Evolutionary conservation across 176 grass and related monocot genomes (phyloP), one percentile per base, ranked within the genome.

Genomic region (Zea mays): DNA sequence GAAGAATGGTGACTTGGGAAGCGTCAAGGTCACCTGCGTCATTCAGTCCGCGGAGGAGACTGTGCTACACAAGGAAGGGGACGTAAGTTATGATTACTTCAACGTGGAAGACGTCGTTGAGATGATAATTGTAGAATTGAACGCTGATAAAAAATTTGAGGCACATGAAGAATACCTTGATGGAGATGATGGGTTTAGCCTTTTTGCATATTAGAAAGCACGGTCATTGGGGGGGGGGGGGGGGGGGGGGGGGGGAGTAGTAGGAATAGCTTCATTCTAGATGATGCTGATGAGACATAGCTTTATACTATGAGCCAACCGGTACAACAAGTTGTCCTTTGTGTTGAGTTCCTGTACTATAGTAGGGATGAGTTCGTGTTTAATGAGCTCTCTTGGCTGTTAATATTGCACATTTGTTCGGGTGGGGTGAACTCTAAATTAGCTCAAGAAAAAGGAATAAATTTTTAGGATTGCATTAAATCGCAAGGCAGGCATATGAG

Each of bases 171-270:
- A 89, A 52, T 81, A 43, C 78, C 48, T 72, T 65, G 72, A 80
- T 49, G 87, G 87, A 15, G 87, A 85, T 77, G 82, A 89, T 77
- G 87, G 87, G 14, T 89, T 85, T 81, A 85, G 82, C 71, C 87
- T 89, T 71, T 89, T 89, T 83, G 80, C 78, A 37, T 85, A 85
- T 67, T 89, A 89, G 65, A 67, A 67, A 52, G 65, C 60, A 59
- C 45, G 69, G 35, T 51, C 60, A 77, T 39, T 42, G 13, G 4
- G 87, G 51, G 66, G 57, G 60, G 79, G 77, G 49, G 13, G 4
- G 87, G 51, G 66, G 57, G 60, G 49, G 13, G 4, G 87, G 51
- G 66, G 57, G 60, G 79, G 77, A 85, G 82, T 77, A 77, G 81
- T 73, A 81, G 72, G 65, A 76, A 76, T 81, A 51, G 75, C 82